Base-by-base conservation (phyloP, 129 eudicot genomes). In the Helianthus tuberosus region DNA sequence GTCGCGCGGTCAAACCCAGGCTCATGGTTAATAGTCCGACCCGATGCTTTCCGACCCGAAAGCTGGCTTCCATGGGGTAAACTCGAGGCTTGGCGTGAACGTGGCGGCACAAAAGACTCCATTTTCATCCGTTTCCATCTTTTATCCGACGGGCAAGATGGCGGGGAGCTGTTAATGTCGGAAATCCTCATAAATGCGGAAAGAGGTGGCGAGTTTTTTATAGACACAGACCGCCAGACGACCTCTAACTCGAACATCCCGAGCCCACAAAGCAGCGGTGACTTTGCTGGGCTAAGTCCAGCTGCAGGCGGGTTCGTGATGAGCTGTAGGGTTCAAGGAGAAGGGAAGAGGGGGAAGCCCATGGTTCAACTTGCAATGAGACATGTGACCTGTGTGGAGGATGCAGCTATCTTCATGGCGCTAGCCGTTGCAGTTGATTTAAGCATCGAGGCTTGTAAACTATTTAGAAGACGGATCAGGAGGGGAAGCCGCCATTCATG, bases 51-150 rank as follows among this genome's bases (percentile, higher is more conserved):
- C 80, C 67, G 89, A 38, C 86, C 97, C 9, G 97, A 84, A 64
- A 86, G 83, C 83, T 91, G 97, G 97, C 96, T 86, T 20, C 97
- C 97, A 0, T 91, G 97, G 97, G 97, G 97, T 20, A 91, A 89
- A 74, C 93, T 91, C 23, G 97, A 88, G 81, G 97, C 97, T 16
- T 91, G 97, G 97, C 96, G 97, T 59, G 97, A 89, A 75, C 85
- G 88, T 5, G 92, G 97, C 57, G 76, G 97, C 66, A 68, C 86
- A 27, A 71, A 87, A 66, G 97, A 91, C 78, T 73, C 81, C 68
- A 78, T 91, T 49, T 91, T 85, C 85, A 77, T 82, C 67, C 92
- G 97, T 11, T 91, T 91, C 74, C 96, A 86, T 72, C 89, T 91
- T 50, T 71, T 88, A 57, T 83, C 92, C 0, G 97, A 89, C 49